Conservation (phyloP, 352 stramenopile genomes). For the Phytopythium mirpurense region DNA sequence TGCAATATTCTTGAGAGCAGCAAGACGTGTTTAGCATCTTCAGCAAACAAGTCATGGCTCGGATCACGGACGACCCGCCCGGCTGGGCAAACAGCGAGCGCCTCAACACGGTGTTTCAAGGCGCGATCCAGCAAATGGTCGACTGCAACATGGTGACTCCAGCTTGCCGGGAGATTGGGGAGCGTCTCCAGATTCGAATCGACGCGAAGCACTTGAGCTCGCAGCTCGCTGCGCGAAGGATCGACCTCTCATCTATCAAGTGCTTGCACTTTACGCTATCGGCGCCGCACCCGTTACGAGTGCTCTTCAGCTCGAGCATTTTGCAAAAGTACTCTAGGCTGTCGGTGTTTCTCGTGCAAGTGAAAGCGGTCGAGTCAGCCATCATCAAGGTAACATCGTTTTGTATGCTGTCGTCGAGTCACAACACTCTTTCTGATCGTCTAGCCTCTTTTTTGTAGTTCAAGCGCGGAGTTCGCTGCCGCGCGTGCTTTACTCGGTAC, state of each 20-base stretch:
- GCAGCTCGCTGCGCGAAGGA: constrained; percentile 19
- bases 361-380: constrained; percentile 52
- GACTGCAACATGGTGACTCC: constrained; percentile 35
- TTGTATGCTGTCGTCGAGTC: constrained; percentile 43
- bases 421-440: too few relatives aligned
- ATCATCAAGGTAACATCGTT: constrained; percentile 53
- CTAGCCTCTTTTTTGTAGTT: too few relatives aligned
- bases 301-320: constrained; percentile 56
- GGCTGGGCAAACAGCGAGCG: constrained; percentile 50
- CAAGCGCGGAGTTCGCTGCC: constrained; percentile 49
- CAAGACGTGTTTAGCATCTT: constrained; percentile 66
- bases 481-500: constrained; percentile 39
- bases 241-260: constrained; percentile 54
- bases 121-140: constrained; percentile 41
- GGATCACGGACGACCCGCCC: constrained; percentile 45
- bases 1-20: too few relatives aligned
- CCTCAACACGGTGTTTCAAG: constrained; percentile 52
- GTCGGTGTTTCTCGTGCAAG: constrained; percentile 50
- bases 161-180: constrained; percentile 32
- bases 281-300: constrained; percentile 35
- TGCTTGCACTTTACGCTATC: constrained; percentile 59
- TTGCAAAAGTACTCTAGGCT: constrained; percentile 62
- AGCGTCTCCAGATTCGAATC: constrained; percentile 39
- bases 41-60: constrained; percentile 38
- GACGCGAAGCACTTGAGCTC: constrained; percentile 43